These are phyloP conservation scores for Blastobotrys petasosporus DNA, from an alignment of 1,139 yeast species.

Conservation along the genomic window DNA sequence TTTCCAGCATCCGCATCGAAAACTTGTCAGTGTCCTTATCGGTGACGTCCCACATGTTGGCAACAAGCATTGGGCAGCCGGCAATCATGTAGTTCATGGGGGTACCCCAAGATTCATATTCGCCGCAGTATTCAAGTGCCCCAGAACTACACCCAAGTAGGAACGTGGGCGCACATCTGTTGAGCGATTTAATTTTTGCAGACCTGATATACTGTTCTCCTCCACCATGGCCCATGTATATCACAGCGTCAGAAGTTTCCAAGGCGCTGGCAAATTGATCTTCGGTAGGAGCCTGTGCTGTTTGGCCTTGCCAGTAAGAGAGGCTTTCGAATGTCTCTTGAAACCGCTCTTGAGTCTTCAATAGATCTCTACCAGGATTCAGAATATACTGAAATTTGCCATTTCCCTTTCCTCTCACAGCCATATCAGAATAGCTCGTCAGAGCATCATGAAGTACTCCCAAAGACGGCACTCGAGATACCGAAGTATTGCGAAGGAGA, in stretches of 20 bases:
- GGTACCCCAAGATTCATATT: constrained; percentile 70
- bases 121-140: constrained; percentile 50
- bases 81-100: constrained; percentile 68
- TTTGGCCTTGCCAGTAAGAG: constrained; percentile 49
- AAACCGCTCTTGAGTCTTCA: constrained; percentile 60
- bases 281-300: constrained; percentile 55
- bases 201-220: constrained; percentile 75
- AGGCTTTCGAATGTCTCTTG: constrained; percentile 39
- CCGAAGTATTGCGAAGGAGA: constrained; percentile 47
- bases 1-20: constrained; percentile 51
- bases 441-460: constrained; percentile 39
- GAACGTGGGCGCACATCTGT: constrained; percentile 58
- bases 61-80: constrained; percentile 77
- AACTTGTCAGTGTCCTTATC: constrained; percentile 90
- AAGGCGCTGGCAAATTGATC: constrained; percentile 41
- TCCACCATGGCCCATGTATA: constrained; percentile 93
- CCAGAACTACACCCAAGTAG: constrained; percentile 95
- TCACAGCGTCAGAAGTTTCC: constrained; percentile 45
- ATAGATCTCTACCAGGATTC: constrained; percentile 78
- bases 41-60: constrained; percentile 94
- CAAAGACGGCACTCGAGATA: constrained; percentile 73
- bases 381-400: constrained; percentile 50
- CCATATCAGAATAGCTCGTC: constrained; percentile 14
- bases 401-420: constrained; percentile 10
- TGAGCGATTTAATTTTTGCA: constrained; percentile 41